Evolutionary conservation across 331 rosid species (phyloP).

Genomic region (Spiraea crenata): DNA sequence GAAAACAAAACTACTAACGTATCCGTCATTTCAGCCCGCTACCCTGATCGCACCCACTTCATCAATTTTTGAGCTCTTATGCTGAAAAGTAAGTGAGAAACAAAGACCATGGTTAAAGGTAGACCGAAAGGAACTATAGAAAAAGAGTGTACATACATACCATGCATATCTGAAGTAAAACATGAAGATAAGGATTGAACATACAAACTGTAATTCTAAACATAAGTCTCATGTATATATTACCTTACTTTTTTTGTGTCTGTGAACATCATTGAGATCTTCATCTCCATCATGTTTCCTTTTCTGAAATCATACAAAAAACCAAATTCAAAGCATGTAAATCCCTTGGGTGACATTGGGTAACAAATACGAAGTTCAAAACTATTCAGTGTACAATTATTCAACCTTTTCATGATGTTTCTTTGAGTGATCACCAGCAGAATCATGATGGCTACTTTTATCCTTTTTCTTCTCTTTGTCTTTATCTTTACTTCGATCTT

Average conservation of each 20-base stretch:
- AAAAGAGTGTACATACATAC: slow-evolving; percentile 14
- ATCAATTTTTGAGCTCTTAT: slow-evolving; percentile 86
- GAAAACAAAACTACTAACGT: slow-evolving; percentile 54
- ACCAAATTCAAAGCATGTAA: slow-evolving; percentile 12
- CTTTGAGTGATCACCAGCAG: slow-evolving; percentile 82
- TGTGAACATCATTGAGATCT: slow-evolving; percentile 77
- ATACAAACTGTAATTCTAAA: neutral
- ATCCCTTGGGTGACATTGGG: neutral
- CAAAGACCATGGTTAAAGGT: slow-evolving; percentile 14
- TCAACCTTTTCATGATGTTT: slow-evolving; percentile 95
- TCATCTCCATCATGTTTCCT: slow-evolving; percentile 99
- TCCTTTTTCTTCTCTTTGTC: slow-evolving; percentile 95
- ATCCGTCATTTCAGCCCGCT: slow-evolving; percentile 66
- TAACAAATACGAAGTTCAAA: neutral
- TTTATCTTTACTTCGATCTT: slow-evolving; percentile 82
- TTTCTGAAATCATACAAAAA: slow-evolving; percentile 59
- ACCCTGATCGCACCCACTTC: slow-evolving; percentile 87
- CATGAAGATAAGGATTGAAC: neutral
- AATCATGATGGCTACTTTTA: slow-evolving; percentile 79
- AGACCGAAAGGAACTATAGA: too few relatives aligned
- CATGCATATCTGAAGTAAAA: slow-evolving; percentile 1
- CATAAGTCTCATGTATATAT: slow-evolving; percentile 28
- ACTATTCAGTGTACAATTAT: slow-evolving; percentile 14
- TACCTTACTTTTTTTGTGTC: slow-evolving; percentile 99
- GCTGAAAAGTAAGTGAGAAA: slow-evolving; percentile 52